Percentiles rank a stretch among this genome's conserved stretches.
Conservation (phyloP, 495 filamentous ascomycete species). For the Xylaria telfairii region DNA sequence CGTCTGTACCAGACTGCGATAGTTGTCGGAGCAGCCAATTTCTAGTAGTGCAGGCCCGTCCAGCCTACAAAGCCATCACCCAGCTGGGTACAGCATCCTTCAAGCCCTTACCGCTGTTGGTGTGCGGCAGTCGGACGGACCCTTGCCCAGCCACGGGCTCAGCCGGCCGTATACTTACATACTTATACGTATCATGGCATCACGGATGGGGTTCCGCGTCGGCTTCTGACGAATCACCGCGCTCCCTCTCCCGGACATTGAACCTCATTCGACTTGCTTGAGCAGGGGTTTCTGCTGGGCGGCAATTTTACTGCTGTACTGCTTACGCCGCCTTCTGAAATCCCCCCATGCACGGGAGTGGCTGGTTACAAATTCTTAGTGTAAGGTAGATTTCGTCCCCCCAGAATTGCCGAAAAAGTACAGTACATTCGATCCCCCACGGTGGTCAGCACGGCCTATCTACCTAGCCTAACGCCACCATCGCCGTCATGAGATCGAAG, state of each 20-base stretch:
- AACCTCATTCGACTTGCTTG: slow-evolving; percentile 10
- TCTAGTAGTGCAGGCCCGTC: not conserved
- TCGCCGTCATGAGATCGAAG: not conserved
- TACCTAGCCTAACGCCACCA: not conserved
- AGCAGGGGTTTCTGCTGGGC: not conserved
- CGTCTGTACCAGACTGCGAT: not conserved
- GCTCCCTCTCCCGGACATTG: not conserved
- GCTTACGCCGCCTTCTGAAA: not conserved
- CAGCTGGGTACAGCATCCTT: slow-evolving; percentile 5
- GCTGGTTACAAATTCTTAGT: not conserved
- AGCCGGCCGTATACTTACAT: not conserved
- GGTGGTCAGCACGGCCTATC: slow-evolving; percentile 4
- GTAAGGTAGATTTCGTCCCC: not conserved
- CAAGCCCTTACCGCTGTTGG: slow-evolving; percentile 4
- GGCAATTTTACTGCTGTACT: not conserved
- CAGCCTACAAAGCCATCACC: not conserved
- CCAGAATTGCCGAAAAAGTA: slow-evolving; percentile 11
- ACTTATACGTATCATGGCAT: not conserved
- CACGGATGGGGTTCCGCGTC: slow-evolving; percentile 17
- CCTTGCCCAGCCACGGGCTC: slow-evolving; percentile 1
- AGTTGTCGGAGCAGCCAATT: not conserved
- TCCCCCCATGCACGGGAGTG: not conserved
- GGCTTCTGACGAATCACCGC: slow-evolving; percentile 9
- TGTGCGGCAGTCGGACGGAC: not conserved
- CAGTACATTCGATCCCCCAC: not conserved